Base-by-base conservation (phyloP, 2,329 filamentous ascomycete species). In the Fusarium sp. region DNA sequence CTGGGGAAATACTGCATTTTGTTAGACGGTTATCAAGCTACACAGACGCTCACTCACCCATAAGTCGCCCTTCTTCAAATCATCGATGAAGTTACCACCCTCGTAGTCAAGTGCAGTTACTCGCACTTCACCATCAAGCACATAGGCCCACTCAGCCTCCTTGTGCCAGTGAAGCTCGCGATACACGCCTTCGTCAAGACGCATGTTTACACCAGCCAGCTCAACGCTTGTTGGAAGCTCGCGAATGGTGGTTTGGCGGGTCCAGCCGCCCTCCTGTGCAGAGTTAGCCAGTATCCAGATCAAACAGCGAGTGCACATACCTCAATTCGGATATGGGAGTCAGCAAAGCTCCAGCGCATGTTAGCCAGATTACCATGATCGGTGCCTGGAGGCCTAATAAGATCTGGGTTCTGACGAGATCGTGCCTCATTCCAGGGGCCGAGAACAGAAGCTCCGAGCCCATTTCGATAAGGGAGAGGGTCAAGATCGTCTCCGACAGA, bases 121-220 rank as follows among this genome's bases (percentile, higher is more conserved):
- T 52, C 91, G 87, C 20, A 91, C 89, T 59, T 85, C 83, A 49
- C 91, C 91, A 56, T 90, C 86, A 1, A 93, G 84, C 4, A 93
- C 88, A 65, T 91, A 93, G 0, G 89, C 89, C 91, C 91, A 93
- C 74, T 94, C 91, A 36, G 89, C 90, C 75, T 92, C 89, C 70
- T 91, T 92, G 81, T 94, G 91, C 91, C 91, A 94, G 74, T 94
- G 91, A 10, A 94, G 82, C 76, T 94, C 91, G 26, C 91, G 89
- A 69, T 92, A 92, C 30, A 89, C 91, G 34, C 90, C 90, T 65
- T 87, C 80, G 38, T 89, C 90, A 4, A 94, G 86, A 12, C 91
- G 86, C 91, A 94, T 94, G 76, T 94, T 92, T 54, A 93, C 91
- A 39, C 89, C 88, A 3, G 91, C 91, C 43, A 94, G 84, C 74